Base-by-base conservation (phyloP, 768 basidiomycete species). In the Hortiboletus flavorubellus region DNA sequence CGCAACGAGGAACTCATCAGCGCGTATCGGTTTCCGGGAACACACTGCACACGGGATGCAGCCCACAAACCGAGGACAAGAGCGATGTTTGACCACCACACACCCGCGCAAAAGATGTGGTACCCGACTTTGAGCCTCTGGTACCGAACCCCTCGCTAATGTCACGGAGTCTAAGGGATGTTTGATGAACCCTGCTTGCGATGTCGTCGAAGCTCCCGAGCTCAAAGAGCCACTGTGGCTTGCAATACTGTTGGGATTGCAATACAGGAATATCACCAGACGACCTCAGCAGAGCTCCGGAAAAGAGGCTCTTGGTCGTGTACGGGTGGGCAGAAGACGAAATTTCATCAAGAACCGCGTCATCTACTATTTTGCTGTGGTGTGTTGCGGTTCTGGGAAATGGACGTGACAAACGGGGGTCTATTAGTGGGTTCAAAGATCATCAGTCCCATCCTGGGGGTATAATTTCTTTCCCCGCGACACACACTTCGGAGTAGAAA, bases 281-380 rank as follows among this genome's bases (percentile, higher is more conserved):
- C 43, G 85, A 83, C 5, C 75, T 72, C 33, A 89, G 72, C 38
- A 89, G 68, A 1, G 74, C 73, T 1, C 78, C 74, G 2, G 75
- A 61, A 1, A 85, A 60, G 0, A 82, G 83, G 57, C 86, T 82
- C 26, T 72, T 16, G 15, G 21, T 34, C 12, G 23, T 7, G 18
- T 55, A 31, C 10, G 16, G 38, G 8, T 21, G 48, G 23, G 11
- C 8, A 51, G 23, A 44, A 38, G 18, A 16, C 3, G 16, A 34
- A n/a, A 44, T 18, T 74, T 60, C 59, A 77, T 79, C 69, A 15
- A 80, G 68, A 12, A 74, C 66, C 5, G 76, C 78, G 35, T 78
- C 79, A 57, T 87, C 86, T 23, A 88, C 76, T 14, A 82, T 82
- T 73, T 89, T 86, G 68, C 90, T 89, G 54, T 84, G 79, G 64